Conservation (phyloP, 192 early-diverging fungal species). For the Backusella westeae region DNA sequence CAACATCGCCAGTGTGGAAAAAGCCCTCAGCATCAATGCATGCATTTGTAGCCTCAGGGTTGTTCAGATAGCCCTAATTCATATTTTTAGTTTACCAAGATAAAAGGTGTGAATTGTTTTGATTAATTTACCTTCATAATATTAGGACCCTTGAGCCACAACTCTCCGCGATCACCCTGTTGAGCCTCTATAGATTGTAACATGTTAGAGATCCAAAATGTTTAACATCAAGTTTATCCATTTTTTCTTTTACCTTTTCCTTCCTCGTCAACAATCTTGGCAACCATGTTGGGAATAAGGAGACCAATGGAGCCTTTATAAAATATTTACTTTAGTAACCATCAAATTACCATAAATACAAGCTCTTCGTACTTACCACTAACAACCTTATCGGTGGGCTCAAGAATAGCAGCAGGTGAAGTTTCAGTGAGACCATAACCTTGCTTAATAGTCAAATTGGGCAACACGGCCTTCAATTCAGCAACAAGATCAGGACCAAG, state of each 20-base stretch:
- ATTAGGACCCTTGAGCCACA: constrained; percentile 75
- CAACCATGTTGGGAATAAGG: constrained; percentile 69
- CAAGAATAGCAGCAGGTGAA: constrained; percentile 47
- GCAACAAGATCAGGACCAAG: constrained; percentile 46
- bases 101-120: too few relatives aligned
- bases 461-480: constrained; percentile 31
- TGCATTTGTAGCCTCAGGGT: constrained; percentile 40
- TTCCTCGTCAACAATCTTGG: constrained; percentile 73
- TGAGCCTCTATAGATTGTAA: constrained; percentile 40
- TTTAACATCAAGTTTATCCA: neutral
- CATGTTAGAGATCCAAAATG: neutral
- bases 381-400: constrained; percentile 18
- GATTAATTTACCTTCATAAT: constrained; percentile 60
- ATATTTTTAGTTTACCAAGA: neutral
- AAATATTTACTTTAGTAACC: neutral
- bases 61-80: constrained; percentile 42
- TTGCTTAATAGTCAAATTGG: constrained; percentile 43
- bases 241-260: constrained; percentile 41
- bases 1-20: constrained; percentile 63
- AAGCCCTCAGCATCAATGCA: constrained; percentile 52
- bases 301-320: constrained; percentile 61
- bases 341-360: neutral
- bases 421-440: constrained; percentile 78
- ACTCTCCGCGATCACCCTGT: constrained; percentile 64
- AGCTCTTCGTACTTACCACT: constrained; percentile 23